Conservation (phyloP, 2,329 filamentous ascomycete species). For the Ilyonectria mors-panacis region DNA sequence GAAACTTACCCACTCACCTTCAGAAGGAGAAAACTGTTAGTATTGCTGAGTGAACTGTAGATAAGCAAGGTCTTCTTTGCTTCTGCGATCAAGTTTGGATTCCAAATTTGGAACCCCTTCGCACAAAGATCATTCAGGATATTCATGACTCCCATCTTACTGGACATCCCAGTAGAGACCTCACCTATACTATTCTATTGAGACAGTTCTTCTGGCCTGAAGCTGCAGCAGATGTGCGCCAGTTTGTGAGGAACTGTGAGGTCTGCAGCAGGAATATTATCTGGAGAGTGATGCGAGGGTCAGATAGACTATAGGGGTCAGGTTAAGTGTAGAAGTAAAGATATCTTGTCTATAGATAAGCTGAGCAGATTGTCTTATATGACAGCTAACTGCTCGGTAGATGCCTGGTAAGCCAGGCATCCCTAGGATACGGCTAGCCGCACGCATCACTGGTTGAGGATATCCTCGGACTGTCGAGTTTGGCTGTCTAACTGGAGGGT, state of each 20-base stretch:
- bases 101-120: background rate
- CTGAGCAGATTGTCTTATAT: too few species aligned
- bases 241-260: background rate
- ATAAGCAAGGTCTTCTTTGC: background rate
- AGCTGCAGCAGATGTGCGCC: background rate
- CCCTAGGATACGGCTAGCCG: too few species aligned
- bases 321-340: too few species aligned
- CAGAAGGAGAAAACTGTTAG: too few species aligned
- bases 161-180: background rate
- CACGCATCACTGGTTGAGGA: too few species aligned
- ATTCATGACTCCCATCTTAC: background rate
- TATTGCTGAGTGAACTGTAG: background rate
- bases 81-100: background rate
- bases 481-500: too few species aligned
- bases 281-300: too few species aligned
- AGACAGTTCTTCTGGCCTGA: slow-evolving; percentile 1
- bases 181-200: background rate
- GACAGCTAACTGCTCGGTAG: too few species aligned
- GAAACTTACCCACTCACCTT: background rate
- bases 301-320: too few species aligned
- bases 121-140: background rate
- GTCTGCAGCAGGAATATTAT: background rate
- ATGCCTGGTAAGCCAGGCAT: too few species aligned
- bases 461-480: too few species aligned
- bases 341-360: too few species aligned